phyloP scores from a whole-genome alignment of 2,329 filamentous ascomycete species.

The Ceratocystis cacaofunesta region DNA sequence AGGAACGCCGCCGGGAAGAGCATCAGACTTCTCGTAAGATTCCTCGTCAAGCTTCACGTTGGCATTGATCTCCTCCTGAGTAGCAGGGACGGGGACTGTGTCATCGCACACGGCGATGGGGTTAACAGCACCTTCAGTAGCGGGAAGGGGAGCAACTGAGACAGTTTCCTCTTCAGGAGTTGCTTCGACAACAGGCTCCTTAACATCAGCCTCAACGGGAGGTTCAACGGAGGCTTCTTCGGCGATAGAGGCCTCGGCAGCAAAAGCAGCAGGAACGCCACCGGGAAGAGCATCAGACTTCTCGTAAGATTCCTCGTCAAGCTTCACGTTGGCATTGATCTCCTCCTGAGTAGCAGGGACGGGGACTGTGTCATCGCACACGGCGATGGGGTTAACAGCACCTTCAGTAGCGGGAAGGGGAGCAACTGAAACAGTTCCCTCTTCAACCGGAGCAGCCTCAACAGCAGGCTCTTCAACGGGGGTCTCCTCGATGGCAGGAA shows the following conservation, averaged over 20 bases:
- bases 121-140: constrained; percentile 52
- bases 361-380: constrained; percentile 67
- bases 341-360: constrained; percentile 56
- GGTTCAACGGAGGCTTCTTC: constrained; percentile 32
- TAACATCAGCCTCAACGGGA: not conserved
- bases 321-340: constrained; percentile 54
- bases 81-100: constrained; percentile 61
- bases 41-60: constrained; percentile 68
- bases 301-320: constrained; percentile 78
- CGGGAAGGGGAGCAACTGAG: constrained; percentile 46
- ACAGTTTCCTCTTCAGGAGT: constrained; percentile 30
- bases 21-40: constrained; percentile 71
- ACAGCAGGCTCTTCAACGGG: constrained; percentile 1
- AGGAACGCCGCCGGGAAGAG: constrained; percentile 42
- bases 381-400: constrained; percentile 62
- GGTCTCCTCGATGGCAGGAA: not conserved
- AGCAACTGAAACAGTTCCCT: constrained; percentile 40
- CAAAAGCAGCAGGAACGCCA: constrained; percentile 51
- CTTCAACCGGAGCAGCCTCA: constrained; percentile 11
- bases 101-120: constrained; percentile 66
- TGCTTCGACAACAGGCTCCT: constrained; percentile 9
- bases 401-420: constrained; percentile 48
- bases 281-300: constrained; percentile 53
- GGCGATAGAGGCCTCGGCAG: constrained; percentile 50
- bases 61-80: constrained; percentile 50